Evolutionary conservation across 2,329 filamentous ascomycete species (phyloP).

Genomic region (Pseudogymnoascus sp.): DNA sequence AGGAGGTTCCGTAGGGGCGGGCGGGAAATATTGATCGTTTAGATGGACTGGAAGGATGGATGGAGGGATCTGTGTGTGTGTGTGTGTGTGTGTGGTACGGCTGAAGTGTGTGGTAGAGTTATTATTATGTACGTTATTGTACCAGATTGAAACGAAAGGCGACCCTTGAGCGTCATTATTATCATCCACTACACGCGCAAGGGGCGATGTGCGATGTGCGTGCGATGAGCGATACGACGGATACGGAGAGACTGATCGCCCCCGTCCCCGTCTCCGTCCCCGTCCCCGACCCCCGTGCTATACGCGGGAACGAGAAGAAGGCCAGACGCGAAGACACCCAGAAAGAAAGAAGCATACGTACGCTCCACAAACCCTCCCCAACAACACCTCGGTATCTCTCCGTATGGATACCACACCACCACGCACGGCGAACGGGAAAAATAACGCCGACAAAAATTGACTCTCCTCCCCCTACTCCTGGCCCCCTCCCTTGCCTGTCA

Average conservation of each 20-base stretch:
- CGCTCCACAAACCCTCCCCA: neutral
- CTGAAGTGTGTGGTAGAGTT: neutral
- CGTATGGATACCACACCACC: neutral
- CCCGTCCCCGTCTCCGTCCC: neutral
- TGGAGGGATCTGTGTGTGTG: too few relatives aligned
- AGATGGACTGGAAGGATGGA: neutral
- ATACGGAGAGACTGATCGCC: neutral
- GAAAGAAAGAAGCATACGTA: neutral
- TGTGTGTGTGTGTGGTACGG: too few relatives aligned
- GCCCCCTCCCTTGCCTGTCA: neutral
- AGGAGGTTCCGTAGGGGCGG: neutral
- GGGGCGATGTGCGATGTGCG: neutral
- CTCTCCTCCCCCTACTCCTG: neutral
- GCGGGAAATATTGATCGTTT: conserved; percentile 9
- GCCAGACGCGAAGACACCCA: too few relatives aligned
- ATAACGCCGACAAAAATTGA: conserved; percentile 3
- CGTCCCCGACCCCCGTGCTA: neutral
- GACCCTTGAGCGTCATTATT: conserved; percentile 7
- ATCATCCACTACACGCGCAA: neutral
- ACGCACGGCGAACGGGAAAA: neutral
- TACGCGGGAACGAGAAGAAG: neutral
- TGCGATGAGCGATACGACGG: neutral
- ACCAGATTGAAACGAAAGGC: neutral
- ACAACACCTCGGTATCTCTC: neutral
- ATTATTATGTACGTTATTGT: neutral